Evolutionary conservation across 208 protist species (phyloP).

Genomic region (Phytomonas serpens): DNA sequence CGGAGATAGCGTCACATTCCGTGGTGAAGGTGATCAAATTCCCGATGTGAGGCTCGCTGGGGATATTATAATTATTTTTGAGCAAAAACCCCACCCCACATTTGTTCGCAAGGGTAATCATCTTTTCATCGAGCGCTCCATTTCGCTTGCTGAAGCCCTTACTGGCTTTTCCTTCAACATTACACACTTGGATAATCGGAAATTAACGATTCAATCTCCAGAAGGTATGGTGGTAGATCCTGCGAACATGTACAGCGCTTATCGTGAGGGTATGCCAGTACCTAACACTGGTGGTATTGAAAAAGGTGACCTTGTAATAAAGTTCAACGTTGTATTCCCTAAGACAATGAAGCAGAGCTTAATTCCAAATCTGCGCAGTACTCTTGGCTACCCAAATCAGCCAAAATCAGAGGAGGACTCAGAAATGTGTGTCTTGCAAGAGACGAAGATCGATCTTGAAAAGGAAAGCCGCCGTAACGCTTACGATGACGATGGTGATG

Average conservation of each 20-base stretch:
- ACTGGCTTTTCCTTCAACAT: constrained; percentile 89
- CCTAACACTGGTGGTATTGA: constrained; percentile 84
- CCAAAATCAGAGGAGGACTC: constrained; percentile 21
- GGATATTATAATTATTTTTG: constrained; percentile 97
- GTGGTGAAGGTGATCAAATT: constrained; percentile 94
- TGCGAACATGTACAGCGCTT: constrained; percentile 68
- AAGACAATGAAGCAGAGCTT: constrained; percentile 35
- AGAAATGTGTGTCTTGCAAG: constrained; percentile 35
- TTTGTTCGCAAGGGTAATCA: constrained; percentile 95
- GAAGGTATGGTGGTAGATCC: constrained; percentile 79
- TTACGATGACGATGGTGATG: constrained; percentile 58
- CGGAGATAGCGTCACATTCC: constrained; percentile 94
- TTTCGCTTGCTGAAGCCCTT: constrained; percentile 93
- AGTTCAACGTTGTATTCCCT: constrained; percentile 90
- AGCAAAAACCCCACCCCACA: constrained; percentile 91
- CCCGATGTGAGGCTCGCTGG: constrained; percentile 90
- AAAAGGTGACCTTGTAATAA: constrained; percentile 83
- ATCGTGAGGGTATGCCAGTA: constrained; percentile 91
- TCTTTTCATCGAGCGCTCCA: constrained; percentile 89
- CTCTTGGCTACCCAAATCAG: constrained; percentile 72
- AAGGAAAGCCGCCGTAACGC: constrained; percentile 55
- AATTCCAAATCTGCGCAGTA: constrained; percentile 44
- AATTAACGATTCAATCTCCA: constrained; percentile 63
- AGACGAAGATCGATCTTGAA: constrained; percentile 72
- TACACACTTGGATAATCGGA: constrained; percentile 88